Conservation (phyloP, 176 grass and related monocot species). For the Phyllostachys edulis region DNA sequence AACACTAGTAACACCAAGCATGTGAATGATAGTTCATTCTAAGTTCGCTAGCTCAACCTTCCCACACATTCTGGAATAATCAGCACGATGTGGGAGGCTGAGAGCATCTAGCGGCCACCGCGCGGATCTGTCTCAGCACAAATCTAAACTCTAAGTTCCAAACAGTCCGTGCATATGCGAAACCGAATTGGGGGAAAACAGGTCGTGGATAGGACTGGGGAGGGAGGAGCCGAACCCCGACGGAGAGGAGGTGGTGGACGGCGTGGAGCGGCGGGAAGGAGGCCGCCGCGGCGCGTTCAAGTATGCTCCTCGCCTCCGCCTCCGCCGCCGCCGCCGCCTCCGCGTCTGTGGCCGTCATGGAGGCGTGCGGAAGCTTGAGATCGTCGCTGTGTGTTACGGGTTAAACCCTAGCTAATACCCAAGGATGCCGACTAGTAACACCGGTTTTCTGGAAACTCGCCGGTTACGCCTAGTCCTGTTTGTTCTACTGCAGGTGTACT, state of each 20-base stretch:
- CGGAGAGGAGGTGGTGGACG: conserved; percentile 60
- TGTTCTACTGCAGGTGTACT: no score
- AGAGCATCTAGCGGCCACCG: no score
- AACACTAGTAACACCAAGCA: no score
- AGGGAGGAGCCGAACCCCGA: conserved; percentile 52
- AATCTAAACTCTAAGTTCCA: no score
- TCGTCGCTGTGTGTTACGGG: not conserved
- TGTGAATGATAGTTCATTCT: no score
- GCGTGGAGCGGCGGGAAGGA: conserved; percentile 52
- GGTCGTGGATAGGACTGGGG: no score
- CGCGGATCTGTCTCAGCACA: not conserved
- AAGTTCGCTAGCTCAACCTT: no score
- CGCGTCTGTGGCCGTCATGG: conserved; percentile 16
- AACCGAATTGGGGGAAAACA: not conserved
- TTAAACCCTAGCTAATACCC: conserved; percentile 17
- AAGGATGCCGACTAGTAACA: no score
- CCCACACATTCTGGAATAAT: no score
- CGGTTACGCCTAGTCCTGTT: no score
- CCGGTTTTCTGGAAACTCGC: no score
- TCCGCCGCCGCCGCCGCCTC: conserved; percentile 15
- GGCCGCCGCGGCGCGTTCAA: conserved; percentile 29
- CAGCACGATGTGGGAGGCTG: no score
- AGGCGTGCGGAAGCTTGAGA: not conserved
- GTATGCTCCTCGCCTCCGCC: conserved; percentile 30
- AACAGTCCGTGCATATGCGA: not conserved